Evolutionary conservation across 805 yeast species (phyloP).

Genomic region (Priceomyces haplophilus): DNA sequence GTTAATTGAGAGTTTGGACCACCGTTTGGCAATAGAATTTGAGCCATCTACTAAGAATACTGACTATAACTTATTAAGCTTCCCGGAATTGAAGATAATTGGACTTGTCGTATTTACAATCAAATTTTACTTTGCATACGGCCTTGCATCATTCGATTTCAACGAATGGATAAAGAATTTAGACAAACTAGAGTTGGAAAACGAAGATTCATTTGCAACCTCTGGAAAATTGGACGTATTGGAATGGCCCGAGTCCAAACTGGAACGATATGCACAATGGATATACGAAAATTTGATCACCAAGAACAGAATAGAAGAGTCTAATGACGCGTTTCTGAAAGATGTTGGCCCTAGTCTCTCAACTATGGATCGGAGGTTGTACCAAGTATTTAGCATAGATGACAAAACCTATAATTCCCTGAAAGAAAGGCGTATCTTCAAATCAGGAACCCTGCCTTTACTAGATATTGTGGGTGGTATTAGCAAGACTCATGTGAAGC

Average conservation of each 20-base stretch:
- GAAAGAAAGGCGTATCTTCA: slow-evolving; percentile 5
- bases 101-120: slow-evolving; percentile 30
- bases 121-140: slow-evolving; percentile 28
- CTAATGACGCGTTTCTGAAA: slow-evolving; percentile 7
- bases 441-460: slow-evolving; percentile 1
- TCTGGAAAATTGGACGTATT: slow-evolving; percentile 28
- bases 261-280: slow-evolving; percentile 51
- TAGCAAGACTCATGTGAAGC: not conserved
- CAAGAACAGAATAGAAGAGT: slow-evolving; percentile 13
- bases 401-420: not conserved
- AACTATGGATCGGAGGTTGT: slow-evolving; percentile 29
- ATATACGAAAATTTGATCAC: slow-evolving; percentile 35
- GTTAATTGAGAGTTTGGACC: slow-evolving; percentile 12
- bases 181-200: slow-evolving; percentile 16
- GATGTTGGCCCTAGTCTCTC: not conserved
- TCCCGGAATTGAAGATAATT: slow-evolving; percentile 39
- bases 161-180: slow-evolving; percentile 19
- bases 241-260: slow-evolving; percentile 47
- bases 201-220: slow-evolving; percentile 14
- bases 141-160: slow-evolving; percentile 10
- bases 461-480: not conserved
- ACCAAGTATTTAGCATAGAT: slow-evolving; percentile 29
- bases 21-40: slow-evolving; percentile 5
- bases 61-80: slow-evolving; percentile 6
- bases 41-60: not conserved